Evolutionary conservation across 2,329 filamentous ascomycete genomes (phyloP).

Genomic region (Plenodomus lindquistii): DNA sequence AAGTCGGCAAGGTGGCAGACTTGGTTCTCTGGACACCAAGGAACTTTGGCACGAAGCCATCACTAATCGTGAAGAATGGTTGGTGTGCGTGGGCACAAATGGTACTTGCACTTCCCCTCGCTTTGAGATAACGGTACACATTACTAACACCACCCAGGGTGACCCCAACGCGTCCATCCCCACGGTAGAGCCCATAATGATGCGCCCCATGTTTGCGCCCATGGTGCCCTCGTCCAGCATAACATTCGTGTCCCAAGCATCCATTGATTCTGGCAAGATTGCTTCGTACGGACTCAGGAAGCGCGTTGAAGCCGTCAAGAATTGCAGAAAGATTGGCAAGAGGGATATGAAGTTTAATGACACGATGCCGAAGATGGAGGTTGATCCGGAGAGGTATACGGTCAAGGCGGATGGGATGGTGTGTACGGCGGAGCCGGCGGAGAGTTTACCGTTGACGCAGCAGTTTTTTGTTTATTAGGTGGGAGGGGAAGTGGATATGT

Average conservation of each 20-base stretch:
- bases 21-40: slow-evolving; percentile 83
- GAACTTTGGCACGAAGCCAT: slow-evolving; percentile 86
- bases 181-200: slow-evolving; percentile 81
- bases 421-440: slow-evolving; percentile 74
- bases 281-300: slow-evolving; percentile 76
- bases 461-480: slow-evolving; percentile 73
- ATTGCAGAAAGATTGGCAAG: slow-evolving; percentile 77
- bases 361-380: slow-evolving; percentile 79
- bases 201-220: slow-evolving; percentile 83
- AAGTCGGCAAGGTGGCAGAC: slow-evolving; percentile 88
- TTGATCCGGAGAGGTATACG: slow-evolving; percentile 86
- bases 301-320: slow-evolving; percentile 76
- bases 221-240: slow-evolving; percentile 73
- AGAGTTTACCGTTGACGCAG: slow-evolving; percentile 74
- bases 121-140: neutral
- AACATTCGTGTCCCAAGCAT: slow-evolving; percentile 79
- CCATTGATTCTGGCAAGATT: slow-evolving; percentile 68
- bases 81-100: slow-evolving; percentile 83
- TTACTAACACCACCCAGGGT: slow-evolving; percentile 36
- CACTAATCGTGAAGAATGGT: slow-evolving; percentile 81
- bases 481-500: neutral
- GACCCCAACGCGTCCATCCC: slow-evolving; percentile 68
- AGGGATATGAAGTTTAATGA: slow-evolving; percentile 90
- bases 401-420: slow-evolving; percentile 82
- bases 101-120: slow-evolving; percentile 55